phyloP scores from a whole-genome alignment of 1,284 basidiomycete genomes.

The Ustilago lituana region DNA sequence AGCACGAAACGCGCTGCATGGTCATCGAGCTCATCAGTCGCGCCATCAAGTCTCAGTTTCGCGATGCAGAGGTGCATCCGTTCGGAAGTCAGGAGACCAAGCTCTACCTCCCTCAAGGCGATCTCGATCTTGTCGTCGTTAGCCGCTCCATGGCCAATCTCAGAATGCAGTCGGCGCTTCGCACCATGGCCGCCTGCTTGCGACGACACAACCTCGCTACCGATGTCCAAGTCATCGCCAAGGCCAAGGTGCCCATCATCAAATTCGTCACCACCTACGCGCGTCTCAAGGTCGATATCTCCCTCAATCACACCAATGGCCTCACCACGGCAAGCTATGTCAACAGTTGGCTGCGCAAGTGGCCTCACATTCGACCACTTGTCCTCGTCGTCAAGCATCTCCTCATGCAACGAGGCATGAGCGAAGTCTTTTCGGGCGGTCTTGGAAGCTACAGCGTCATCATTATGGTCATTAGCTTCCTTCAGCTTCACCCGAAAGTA shows the following conservation, averaged over 20 bases:
- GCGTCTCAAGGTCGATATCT: constrained; percentile 67
- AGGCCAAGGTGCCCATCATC: constrained; percentile 90
- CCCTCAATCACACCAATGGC: constrained; percentile 73
- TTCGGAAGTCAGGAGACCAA: constrained; percentile 96
- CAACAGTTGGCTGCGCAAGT: constrained; percentile 78
- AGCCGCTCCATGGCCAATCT: constrained; percentile 66
- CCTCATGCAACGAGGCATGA: constrained; percentile 88
- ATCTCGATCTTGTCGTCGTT: constrained; percentile 73
- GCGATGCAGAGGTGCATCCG: constrained; percentile 82
- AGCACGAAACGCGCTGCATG: constrained; percentile 83
- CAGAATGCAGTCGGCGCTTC: constrained; percentile 67
- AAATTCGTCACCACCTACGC: constrained; percentile 84
- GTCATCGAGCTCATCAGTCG: constrained; percentile 79
- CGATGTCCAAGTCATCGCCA: constrained; percentile 82
- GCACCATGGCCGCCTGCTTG: constrained; percentile 69
- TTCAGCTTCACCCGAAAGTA: constrained; percentile 97
- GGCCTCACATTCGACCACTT: constrained; percentile 77
- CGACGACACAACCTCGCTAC: constrained; percentile 70
- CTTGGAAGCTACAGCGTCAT: constrained; percentile 94
- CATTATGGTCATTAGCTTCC: constrained; percentile 88
- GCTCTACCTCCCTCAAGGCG: constrained; percentile 86
- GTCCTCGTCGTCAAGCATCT: constrained; percentile 86
- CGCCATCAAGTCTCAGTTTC: constrained; percentile 76
- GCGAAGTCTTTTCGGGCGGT: constrained; percentile 95
- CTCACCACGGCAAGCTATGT: constrained; percentile 82